A percentile compares a stretch with the other conserved stretches of the same genome.
These are phyloP conservation scores for Lasiosphaeris hirsuta DNA, from an alignment of 495 filamentous ascomycete species.

Conservation along the genomic window DNA sequence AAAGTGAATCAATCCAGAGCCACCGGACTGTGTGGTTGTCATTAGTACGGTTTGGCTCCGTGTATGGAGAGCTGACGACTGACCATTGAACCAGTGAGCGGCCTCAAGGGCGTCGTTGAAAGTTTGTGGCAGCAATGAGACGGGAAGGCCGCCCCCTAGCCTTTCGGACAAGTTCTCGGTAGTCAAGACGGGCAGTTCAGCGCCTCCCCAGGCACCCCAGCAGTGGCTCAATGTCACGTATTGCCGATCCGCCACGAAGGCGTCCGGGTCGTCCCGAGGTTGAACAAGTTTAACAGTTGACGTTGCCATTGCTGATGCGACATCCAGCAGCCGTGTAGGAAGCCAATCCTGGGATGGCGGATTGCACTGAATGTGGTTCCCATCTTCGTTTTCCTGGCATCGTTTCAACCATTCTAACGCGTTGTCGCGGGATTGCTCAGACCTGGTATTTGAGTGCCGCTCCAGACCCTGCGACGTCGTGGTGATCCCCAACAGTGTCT, in stretches of 20 bases:
- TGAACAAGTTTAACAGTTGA: background rate
- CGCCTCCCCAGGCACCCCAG: conserved; percentile 1
- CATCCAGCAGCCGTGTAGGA: background rate
- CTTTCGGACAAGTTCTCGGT: background rate
- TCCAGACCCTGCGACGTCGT: background rate
- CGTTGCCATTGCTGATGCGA: background rate
- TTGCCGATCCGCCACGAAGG: background rate
- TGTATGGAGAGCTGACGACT: background rate
- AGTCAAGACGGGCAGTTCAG: background rate
- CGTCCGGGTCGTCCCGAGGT: background rate
- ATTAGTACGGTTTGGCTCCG: background rate
- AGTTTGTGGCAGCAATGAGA: background rate
- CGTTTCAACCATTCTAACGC: background rate
- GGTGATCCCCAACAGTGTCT: background rate
- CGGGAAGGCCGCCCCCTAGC: background rate
- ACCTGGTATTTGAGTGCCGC: conserved; percentile 1
- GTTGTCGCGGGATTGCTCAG: background rate
- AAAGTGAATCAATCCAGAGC: conserved; percentile 10
- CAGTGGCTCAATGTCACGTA: conserved; percentile 9
- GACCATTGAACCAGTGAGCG: conserved; percentile 6
- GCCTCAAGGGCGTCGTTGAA: conserved; percentile 2
- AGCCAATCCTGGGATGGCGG: background rate
- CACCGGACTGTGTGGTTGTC: background rate
- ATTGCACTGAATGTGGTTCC: conserved; percentile 7
- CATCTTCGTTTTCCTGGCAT: conserved; percentile 5